phyloP scores from a whole-genome alignment of 2,329 filamentous ascomycete species.

The Alternaria conjuncta region DNA sequence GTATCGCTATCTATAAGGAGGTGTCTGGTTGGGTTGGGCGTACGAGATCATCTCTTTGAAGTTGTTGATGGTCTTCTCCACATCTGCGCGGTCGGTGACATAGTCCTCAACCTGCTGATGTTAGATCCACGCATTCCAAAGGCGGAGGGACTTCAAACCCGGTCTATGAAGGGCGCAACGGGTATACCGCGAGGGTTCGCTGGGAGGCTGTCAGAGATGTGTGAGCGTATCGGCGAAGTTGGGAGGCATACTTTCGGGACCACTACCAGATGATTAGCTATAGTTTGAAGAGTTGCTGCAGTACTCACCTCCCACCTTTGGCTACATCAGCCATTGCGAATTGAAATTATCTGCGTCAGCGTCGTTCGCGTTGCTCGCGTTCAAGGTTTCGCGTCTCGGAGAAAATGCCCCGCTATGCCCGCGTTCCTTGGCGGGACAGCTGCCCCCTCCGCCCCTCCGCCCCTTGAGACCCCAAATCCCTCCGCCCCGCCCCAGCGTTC shows the following conservation, averaged over 20 bases:
- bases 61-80: slow-evolving; percentile 79
- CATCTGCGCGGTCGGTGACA: slow-evolving; percentile 76
- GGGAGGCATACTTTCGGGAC: slow-evolving; percentile 8
- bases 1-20: background rate
- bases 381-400: slow-evolving; percentile 31
- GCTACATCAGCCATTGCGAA: slow-evolving; percentile 37
- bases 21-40: slow-evolving; percentile 20
- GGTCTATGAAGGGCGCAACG: slow-evolving; percentile 15
- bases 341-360: slow-evolving; percentile 1
- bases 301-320: slow-evolving; percentile 32
- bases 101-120: slow-evolving; percentile 74
- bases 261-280: slow-evolving; percentile 5
- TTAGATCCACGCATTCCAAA: background rate
- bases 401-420: slow-evolving; percentile 21
- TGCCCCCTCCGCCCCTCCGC: background rate
- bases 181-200: slow-evolving; percentile 15
- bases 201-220: slow-evolving; percentile 45
- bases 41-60: slow-evolving; percentile 96
- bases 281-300: background rate
- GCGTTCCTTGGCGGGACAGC: slow-evolving; percentile 8
- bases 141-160: background rate
- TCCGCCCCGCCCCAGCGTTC: background rate
- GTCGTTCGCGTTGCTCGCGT: slow-evolving; percentile 14
- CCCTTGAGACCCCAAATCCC: background rate
- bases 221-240: background rate